Conservation (phyloP, 768 basidiomycete species). For the Amanita subjunquillea region DNA sequence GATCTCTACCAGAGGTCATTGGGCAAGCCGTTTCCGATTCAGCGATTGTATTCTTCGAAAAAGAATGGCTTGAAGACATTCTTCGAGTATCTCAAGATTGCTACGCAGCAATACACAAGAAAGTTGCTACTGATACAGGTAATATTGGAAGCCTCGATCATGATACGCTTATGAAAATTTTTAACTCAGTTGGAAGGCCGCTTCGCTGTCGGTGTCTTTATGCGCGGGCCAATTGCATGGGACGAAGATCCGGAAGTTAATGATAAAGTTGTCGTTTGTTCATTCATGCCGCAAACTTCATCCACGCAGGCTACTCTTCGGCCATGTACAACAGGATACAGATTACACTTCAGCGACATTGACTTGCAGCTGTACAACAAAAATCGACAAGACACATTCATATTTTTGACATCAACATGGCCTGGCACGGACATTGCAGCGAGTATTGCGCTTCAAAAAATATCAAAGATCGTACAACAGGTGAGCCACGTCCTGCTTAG, state of each 20-base stretch:
- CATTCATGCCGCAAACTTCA: slow-evolving; percentile 47
- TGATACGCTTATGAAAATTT: not conserved
- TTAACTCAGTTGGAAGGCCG: slow-evolving; percentile 43
- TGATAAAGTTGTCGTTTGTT: slow-evolving; percentile 50
- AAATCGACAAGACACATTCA: slow-evolving; percentile 40
- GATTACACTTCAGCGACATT: slow-evolving; percentile 44
- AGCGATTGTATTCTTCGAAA: slow-evolving; percentile 50
- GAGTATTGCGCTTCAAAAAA: slow-evolving; percentile 56
- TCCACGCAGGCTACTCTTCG: slow-evolving; percentile 36
- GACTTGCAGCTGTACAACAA: slow-evolving; percentile 51
- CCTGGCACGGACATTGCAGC: slow-evolving; percentile 37
- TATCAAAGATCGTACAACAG: slow-evolving; percentile 40
- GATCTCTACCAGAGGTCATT: slow-evolving; percentile 45
- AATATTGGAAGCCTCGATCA: not conserved
- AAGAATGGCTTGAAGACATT: slow-evolving; percentile 42
- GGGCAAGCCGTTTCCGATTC: slow-evolving; percentile 42
- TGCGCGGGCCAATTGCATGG: slow-evolving; percentile 48
- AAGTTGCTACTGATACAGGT: slow-evolving; percentile 53
- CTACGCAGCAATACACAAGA: slow-evolving; percentile 45
- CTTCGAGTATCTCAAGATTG: slow-evolving; percentile 50
- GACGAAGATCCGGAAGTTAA: slow-evolving; percentile 47
- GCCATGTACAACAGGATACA: slow-evolving; percentile 42
- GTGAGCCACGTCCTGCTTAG: slow-evolving; percentile 18
- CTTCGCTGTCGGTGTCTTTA: slow-evolving; percentile 54
- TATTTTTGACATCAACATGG: slow-evolving; percentile 43